Conservation (phyloP, 2,329 filamentous ascomycete species). For the Talaromyces sp. region DNA sequence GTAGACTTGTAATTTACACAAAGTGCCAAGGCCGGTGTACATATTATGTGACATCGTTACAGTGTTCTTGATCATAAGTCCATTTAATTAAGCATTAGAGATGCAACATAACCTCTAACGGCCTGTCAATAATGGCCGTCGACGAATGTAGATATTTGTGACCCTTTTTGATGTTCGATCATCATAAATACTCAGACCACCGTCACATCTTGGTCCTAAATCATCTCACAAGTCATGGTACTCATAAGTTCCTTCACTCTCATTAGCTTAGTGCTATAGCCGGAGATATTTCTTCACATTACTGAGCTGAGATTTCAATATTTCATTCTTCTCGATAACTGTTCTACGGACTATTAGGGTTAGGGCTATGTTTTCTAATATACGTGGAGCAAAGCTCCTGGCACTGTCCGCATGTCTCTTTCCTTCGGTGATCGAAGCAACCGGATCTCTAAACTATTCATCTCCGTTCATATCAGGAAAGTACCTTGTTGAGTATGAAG, state of each 20-base stretch:
- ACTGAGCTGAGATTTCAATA: no score
- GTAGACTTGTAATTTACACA: neutral
- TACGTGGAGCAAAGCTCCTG: neutral
- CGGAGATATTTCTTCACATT: no score
- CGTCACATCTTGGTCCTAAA: no score
- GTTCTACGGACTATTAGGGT: neutral
- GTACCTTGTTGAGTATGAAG: constrained; percentile 9
- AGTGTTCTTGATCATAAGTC: neutral
- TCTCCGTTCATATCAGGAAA: constrained; percentile 1
- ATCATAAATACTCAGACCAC: no score
- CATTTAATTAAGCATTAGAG: neutral
- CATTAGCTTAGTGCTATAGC: no score
- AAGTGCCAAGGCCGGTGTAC: neutral
- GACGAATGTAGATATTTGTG: no score
- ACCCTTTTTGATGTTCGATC: no score
- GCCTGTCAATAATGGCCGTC: no score
- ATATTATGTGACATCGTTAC: neutral
- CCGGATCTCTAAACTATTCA: neutral
- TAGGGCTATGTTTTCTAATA: neutral
- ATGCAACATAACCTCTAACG: neutral
- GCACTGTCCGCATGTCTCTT: constrained; percentile 2
- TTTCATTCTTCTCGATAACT: no score
- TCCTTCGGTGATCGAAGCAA: neutral
- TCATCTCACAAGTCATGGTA: no score
- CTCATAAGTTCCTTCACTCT: no score